Base-by-base conservation (phyloP, 768 basidiomycete species). In the Mycena belliarum region DNA sequence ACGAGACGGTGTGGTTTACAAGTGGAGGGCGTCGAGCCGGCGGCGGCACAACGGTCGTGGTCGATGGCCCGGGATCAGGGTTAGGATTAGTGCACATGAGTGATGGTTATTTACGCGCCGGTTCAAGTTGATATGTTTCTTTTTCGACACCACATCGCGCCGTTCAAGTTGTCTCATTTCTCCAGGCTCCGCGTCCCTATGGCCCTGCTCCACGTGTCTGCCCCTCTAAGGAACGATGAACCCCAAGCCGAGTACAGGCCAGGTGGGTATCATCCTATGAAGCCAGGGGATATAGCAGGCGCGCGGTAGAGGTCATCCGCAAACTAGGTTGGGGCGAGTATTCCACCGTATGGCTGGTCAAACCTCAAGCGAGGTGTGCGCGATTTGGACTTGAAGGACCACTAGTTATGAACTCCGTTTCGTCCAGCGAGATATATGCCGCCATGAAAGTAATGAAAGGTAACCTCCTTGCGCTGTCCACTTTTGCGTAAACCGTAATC, bases 261-360 rank as follows among this genome's bases (percentile, higher is more conserved):
- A 9, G 69, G 72, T 3, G 72, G 72, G 0, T 73, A 72, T 57
- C 69, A 73, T 50, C 68, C 77, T 15, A 72, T 81, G 24, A 68
- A 70, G 52, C 71, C 75, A 37, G 80, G 77, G 23, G 73, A 73
- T 11, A 71, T 80, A 57, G 74, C 72, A 54, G 64, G 75, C 16
- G 73, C 75, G 42, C 85, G 85, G n/a, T n/a, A 65, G 56, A 75
- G 26, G 74, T 85, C 48, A 75, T 85, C 21, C 69, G 81, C 47
- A 82, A 87, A 68, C 68, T 87, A 25, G 86, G 83, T 2, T 82
- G 76, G 75, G 81, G 82, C 2, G 65, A 69, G 45, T 81, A 76
- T 60, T 77, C 79, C 9, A 81, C 74, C 0, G 79, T 79, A 6
- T 80, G 78, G 79, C 72, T 79, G 28, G 55, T 49, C 23, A 35